Percentiles rank a stretch among this genome's conserved stretches.
Evolutionary conservation across 257 asterid genomes (phyloP).

Genomic region (Ilex asprella): DNA sequence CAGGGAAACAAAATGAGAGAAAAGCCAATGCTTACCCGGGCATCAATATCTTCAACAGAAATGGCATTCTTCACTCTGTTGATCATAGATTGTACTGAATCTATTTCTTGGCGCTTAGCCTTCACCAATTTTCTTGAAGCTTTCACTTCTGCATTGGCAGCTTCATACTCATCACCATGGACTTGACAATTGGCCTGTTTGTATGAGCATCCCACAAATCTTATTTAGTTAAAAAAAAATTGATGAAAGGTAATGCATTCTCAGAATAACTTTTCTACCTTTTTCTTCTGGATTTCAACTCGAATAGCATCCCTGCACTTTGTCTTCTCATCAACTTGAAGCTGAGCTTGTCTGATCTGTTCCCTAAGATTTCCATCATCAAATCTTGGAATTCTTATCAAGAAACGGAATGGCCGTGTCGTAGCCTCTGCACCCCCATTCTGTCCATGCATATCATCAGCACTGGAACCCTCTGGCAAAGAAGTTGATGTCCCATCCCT

Average conservation of each 20-base stretch:
- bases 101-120: slow-evolving; percentile 77
- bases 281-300: slow-evolving; percentile 55
- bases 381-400: slow-evolving; percentile 61
- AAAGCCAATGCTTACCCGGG: slow-evolving; percentile 41
- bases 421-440: slow-evolving; percentile 23
- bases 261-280: slow-evolving; percentile 30
- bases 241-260: background rate
- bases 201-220: slow-evolving; percentile 7
- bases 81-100: slow-evolving; percentile 61
- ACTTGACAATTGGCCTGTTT: slow-evolving; percentile 59
- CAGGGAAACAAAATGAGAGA: background rate
- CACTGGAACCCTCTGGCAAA: slow-evolving; percentile 38
- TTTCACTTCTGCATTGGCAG: slow-evolving; percentile 58
- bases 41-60: slow-evolving; percentile 72
- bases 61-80: slow-evolving; percentile 91
- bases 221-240: background rate
- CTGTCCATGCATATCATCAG: slow-evolving; percentile 18
- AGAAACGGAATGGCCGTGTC: slow-evolving; percentile 49
- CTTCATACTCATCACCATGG: slow-evolving; percentile 60
- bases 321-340: slow-evolving; percentile 74
- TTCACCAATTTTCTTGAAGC: slow-evolving; percentile 55
- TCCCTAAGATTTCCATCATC: slow-evolving; percentile 58
- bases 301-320: slow-evolving; percentile 59
- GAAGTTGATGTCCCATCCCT: slow-evolving; percentile 19
- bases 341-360: slow-evolving; percentile 54